A percentile compares a stretch with the other conserved stretches of the same genome.
These are phyloP conservation scores for Komagataella mondaviorum DNA, from an alignment of 805 yeast genomes.

Conservation along the genomic window DNA sequence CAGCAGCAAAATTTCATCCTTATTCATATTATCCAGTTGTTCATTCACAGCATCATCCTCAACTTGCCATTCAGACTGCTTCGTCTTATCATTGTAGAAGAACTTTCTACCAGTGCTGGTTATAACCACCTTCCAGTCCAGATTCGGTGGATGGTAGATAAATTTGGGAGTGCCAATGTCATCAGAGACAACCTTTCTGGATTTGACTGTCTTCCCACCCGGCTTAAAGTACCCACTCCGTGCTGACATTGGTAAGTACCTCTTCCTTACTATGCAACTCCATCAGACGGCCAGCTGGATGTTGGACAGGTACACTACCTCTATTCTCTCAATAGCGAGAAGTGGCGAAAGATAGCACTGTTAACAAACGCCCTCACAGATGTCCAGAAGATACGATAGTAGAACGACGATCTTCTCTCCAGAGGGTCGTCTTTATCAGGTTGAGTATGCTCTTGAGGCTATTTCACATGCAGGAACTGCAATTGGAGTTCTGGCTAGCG, in stretches of 20 bases:
- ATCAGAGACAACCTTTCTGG: neutral
- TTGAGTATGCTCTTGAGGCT: conserved; percentile 92
- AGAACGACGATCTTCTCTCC: conserved; percentile 98
- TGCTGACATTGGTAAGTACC: neutral
- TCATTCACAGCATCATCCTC: neutral
- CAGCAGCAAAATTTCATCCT: conserved; percentile 3
- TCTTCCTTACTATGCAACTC: neutral
- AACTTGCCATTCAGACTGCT: conserved; percentile 12
- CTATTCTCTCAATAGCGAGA: neutral
- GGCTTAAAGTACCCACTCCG: conserved; percentile 19
- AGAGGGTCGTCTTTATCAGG: conserved; percentile 95
- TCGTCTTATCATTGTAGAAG: conserved; percentile 6
- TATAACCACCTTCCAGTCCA: conserved; percentile 10
- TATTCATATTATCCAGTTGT: conserved; percentile 2
- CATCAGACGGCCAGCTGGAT: neutral
- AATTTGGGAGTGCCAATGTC: conserved; percentile 2
- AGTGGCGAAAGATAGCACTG: neutral
- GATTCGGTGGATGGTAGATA: neutral
- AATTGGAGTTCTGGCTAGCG: conserved; percentile 60
- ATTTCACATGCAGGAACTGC: conserved; percentile 77
- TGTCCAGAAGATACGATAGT: conserved; percentile 97
- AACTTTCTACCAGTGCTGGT: conserved; percentile 12
- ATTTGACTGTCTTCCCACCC: neutral
- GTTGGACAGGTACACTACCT: neutral
- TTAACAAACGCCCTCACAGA: conserved; percentile 7